phyloP scores from a whole-genome alignment of 139 green algal genomes.

The Chlorella vulgaris region DNA sequence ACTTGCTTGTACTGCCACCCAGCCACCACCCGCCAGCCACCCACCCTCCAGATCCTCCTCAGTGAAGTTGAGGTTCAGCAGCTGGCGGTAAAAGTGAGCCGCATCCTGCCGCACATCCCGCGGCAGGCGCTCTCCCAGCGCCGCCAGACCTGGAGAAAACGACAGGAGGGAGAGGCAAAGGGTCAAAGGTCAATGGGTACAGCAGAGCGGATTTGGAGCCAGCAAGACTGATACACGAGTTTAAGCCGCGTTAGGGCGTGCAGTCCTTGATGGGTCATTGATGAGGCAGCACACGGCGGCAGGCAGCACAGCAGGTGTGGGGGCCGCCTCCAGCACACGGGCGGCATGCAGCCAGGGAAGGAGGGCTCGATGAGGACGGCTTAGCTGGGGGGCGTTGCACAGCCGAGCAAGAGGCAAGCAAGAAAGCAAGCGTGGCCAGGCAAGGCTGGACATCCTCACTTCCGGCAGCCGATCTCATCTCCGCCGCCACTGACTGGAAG shows the following conservation, averaged over 20 bases:
- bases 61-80: constrained; percentile 28
- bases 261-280: too few species aligned
- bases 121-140: constrained; percentile 3
- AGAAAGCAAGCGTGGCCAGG: too few species aligned
- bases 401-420: too few species aligned
- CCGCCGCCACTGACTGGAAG: constrained; percentile 28
- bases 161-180: neutral
- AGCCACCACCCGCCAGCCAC: too few species aligned
- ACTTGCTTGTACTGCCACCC: too few species aligned
- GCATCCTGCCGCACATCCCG: constrained; percentile 29
- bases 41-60: constrained; percentile 21
- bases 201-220: neutral
- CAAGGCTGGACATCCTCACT: too few species aligned
- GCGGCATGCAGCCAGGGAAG: too few species aligned
- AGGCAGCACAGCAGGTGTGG: neutral
- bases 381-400: too few species aligned
- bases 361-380: too few species aligned
- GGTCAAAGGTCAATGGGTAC: neutral
- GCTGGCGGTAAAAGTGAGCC: constrained; percentile 23
- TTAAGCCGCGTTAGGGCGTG: too few species aligned
- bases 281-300: neutral
- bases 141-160: constrained; percentile 21
- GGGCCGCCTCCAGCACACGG: neutral
- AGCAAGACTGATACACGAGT: too few species aligned
- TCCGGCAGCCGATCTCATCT: constrained; percentile 11